phyloP scores from a whole-genome alignment of 2,329 filamentous ascomycete genomes.

The Microsporum audouinii region DNA sequence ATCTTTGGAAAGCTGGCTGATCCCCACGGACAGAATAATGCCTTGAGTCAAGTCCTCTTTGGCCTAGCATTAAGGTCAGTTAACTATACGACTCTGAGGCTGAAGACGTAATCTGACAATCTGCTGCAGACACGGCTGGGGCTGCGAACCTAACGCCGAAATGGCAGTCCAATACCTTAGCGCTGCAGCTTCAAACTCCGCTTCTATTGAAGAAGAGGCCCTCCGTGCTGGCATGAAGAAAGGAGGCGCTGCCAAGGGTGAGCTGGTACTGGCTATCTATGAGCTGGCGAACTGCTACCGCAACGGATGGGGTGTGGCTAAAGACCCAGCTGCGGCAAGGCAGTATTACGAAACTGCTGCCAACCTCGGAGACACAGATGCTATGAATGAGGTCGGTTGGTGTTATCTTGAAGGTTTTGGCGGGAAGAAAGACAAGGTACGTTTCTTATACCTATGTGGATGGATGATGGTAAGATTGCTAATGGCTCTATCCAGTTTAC shows the following conservation, averaged over 20 bases:
- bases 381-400: constrained; percentile 94
- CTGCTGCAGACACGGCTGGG: constrained; percentile 71
- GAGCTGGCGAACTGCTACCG: constrained; percentile 70
- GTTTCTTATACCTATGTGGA: constrained; percentile 28
- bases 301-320: constrained; percentile 82
- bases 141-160: constrained; percentile 59
- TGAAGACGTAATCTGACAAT: background rate
- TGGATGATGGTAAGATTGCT: constrained; percentile 12
- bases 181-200: constrained; percentile 79
- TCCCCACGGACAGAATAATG: constrained; percentile 74
- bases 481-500: constrained; percentile 18
- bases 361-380: constrained; percentile 90
- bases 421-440: constrained; percentile 95
- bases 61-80: constrained; percentile 75
- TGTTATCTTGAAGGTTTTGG: constrained; percentile 96
- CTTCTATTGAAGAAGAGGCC: constrained; percentile 72
- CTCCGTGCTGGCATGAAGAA: constrained; percentile 80
- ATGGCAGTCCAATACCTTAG: constrained; percentile 75
- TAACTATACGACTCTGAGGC: constrained; percentile 6
- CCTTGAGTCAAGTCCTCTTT: constrained; percentile 89
- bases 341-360: constrained; percentile 97
- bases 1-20: constrained; percentile 79
- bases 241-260: constrained; percentile 87
- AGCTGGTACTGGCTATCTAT: constrained; percentile 91
- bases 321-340: constrained; percentile 71